These are phyloP conservation scores for Ustilago loliicola DNA, from an alignment of 1,284 basidiomycete species.

Conservation along the genomic window DNA sequence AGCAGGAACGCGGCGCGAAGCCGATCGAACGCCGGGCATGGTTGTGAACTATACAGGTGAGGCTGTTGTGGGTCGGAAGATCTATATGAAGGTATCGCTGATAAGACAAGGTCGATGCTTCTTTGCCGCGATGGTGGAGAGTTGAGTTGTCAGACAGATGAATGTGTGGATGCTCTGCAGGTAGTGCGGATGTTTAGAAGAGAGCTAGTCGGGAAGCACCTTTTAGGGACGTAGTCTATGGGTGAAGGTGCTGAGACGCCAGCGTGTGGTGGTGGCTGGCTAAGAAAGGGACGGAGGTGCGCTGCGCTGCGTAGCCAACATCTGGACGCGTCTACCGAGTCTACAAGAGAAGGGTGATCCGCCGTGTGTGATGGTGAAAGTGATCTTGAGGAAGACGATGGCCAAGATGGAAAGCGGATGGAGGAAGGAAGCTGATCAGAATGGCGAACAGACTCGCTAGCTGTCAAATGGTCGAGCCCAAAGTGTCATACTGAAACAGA, in stretches of 20 bases:
- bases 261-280: slow-evolving; percentile 4
- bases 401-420: slow-evolving; percentile 12
- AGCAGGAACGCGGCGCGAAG: slow-evolving; percentile 40
- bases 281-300: slow-evolving; percentile 1
- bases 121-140: background rate
- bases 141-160: background rate
- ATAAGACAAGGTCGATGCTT: background rate
- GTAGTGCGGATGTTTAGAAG: background rate
- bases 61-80: background rate
- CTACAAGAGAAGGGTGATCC: background rate
- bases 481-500: slow-evolving; percentile 8
- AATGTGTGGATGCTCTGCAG: background rate
- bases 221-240: background rate
- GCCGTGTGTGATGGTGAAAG: background rate
- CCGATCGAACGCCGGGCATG: slow-evolving; percentile 38
- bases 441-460: background rate
- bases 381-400: slow-evolving; percentile 18
- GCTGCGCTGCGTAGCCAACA: slow-evolving; percentile 9
- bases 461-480: slow-evolving; percentile 1
- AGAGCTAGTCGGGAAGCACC: background rate
- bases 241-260: background rate
- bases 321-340: slow-evolving; percentile 4
- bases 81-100: background rate
- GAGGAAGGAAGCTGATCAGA: slow-evolving; percentile 2
- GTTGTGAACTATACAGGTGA: background rate